Evolutionary conservation across 768 basidiomycete genomes (phyloP), one percentile per base, ranked within the genome.

Genomic region (Hemileccinum impolitum): DNA sequence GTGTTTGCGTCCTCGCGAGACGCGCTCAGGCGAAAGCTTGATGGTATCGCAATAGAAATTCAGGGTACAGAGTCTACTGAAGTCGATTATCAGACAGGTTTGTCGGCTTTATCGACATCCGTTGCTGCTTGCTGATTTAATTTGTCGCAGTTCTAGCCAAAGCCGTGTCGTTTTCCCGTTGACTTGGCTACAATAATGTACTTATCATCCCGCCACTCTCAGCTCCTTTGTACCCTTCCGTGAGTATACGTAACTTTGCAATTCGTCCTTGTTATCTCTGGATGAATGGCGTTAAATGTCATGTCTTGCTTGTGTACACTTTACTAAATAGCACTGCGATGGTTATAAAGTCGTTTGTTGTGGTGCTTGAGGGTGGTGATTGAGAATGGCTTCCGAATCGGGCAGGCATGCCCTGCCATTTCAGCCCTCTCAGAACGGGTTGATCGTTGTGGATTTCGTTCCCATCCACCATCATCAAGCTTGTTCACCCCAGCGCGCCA

Each of bases 1-100:
- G 63, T 96, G 59, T 88, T 80, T 70, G 87, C 95, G n/a, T 84
- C 91, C 19, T 97, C 95, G 44, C 87, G 84, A 65, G 89, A 92
- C 13, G 87, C 85, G 6, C 70, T 99, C 47, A 80, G 81, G 63
- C 79, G 78, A 50, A 62, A 75, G 26, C 79, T 98, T 18, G 80
- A 79, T n/a, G 95, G 94, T 38, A 79, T 96, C 61, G 73, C 79
- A 2, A 54, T 79, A 42, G 94, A 97, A 70, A 78, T 98, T 53
- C 94, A 97, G 70, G 94, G 80, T 48, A 94, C 89, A 42, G 91
- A 90, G 34, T 67, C 51, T 50, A 66, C 69, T 52, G 93, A 97
- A 65, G 77, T 96, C 54, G 73, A 79, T 23, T 72, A 81, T 58
- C 83, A 91, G 36, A 74, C 68, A 55, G 76, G 94, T 95, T 39